Evolutionary conservation across 2,329 filamentous ascomycete species (phyloP).

Genomic region (Coniochaeta ligniaria): DNA sequence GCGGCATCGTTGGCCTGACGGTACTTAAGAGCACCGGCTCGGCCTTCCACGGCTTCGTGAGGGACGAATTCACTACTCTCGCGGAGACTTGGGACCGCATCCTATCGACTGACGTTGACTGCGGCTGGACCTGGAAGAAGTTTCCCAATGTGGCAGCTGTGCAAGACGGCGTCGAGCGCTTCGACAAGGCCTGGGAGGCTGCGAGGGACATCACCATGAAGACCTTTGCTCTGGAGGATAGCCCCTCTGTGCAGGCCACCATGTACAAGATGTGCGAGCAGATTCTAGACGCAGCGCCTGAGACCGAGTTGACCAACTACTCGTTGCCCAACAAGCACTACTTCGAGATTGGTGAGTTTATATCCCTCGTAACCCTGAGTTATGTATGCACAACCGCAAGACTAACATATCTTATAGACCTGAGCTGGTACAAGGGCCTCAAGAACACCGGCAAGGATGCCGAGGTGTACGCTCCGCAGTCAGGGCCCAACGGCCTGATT

Average conservation of each 20-base stretch:
- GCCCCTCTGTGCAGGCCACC: constrained; percentile 88
- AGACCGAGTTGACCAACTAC: constrained; percentile 70
- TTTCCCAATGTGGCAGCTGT: constrained; percentile 64
- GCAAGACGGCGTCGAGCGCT: constrained; percentile 53
- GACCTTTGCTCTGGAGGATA: constrained; percentile 84
- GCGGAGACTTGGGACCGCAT: constrained; percentile 92
- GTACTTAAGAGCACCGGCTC: constrained; percentile 97
- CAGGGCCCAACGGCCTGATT: constrained; percentile 89
- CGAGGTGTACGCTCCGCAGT: constrained; percentile 91
- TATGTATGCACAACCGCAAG: background rate
- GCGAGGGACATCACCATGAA: constrained; percentile 84
- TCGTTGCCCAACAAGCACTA: constrained; percentile 96
- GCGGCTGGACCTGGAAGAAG: constrained; percentile 75
- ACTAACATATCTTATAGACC: constrained; percentile 44
- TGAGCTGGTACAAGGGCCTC: constrained; percentile 92
- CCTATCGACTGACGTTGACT: constrained; percentile 86
- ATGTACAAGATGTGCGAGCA: constrained; percentile 98
- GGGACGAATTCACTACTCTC: constrained; percentile 89
- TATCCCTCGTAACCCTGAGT: background rate
- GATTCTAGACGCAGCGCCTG: constrained; percentile 70
- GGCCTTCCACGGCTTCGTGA: constrained; percentile 89
- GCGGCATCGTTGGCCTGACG: constrained; percentile 71
- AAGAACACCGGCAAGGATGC: constrained; percentile 96
- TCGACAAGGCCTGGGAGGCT: constrained; percentile 70
- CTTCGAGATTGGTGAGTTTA: constrained; percentile 77